Percentiles rank a stretch among this genome's conserved stretches.
Evolutionary conservation across 495 filamentous ascomycete genomes (phyloP).

Genomic region (Penicillium cosmopolitanum): DNA sequence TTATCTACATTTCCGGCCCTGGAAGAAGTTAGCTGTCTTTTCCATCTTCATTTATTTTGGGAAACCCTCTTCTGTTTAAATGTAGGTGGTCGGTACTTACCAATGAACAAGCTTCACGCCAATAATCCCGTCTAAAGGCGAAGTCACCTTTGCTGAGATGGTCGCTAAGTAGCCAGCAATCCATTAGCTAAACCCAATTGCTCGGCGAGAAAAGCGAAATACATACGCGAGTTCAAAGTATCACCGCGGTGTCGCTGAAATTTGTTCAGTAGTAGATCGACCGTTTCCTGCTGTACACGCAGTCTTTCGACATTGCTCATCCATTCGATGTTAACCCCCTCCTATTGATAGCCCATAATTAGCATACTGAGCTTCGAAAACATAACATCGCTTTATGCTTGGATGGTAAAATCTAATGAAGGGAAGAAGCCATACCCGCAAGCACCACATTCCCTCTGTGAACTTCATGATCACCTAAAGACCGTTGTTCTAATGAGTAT

Average conservation of each 20-base stretch:
- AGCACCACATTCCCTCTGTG: conserved; percentile 49
- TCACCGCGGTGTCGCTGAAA: conserved; percentile 54
- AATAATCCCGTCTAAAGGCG: conserved; percentile 62
- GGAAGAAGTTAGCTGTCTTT: conserved; percentile 5
- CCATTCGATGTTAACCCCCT: conserved; percentile 49
- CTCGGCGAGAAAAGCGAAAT: conserved; percentile 8
- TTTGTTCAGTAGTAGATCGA: conserved; percentile 47
- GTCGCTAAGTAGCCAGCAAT: conserved; percentile 17
- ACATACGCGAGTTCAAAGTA: conserved; percentile 58
- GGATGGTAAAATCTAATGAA: not conserved
- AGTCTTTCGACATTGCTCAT: conserved; percentile 53
- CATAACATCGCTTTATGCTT: not conserved
- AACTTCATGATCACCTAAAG: conserved; percentile 43
- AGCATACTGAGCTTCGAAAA: not conserved
- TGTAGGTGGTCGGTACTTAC: conserved; percentile 34
- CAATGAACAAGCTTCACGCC: conserved; percentile 69
- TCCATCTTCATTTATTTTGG: not conserved
- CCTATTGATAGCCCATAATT: conserved; percentile 19
- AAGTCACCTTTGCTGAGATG: conserved; percentile 46
- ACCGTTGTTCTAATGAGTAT: no score
- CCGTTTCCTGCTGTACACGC: conserved; percentile 36
- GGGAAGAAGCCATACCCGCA: conserved; percentile 31
- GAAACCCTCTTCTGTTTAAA: not conserved
- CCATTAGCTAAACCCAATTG: not conserved
- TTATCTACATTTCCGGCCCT: conserved; percentile 50